Evolutionary conservation across 2,329 filamentous ascomycete genomes (phyloP).

Genomic region (Cylindrodendrum hubeiense): DNA sequence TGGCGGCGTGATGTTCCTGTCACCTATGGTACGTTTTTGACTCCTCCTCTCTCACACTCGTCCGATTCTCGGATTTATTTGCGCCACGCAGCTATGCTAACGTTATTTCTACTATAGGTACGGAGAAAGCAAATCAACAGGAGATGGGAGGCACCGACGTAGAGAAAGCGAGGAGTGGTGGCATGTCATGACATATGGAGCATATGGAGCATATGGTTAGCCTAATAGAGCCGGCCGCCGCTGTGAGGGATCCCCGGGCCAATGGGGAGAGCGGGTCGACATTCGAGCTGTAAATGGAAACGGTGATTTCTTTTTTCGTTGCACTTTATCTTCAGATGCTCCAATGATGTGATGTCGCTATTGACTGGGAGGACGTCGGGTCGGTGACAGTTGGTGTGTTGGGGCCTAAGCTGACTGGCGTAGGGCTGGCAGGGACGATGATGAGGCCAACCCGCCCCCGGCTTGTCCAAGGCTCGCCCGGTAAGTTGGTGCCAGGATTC

Average conservation of each 20-base stretch:
- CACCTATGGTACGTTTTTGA: constrained; percentile 80
- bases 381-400: constrained; percentile 5
- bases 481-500: not conserved
- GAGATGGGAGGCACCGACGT: constrained; percentile 64
- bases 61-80: not conserved
- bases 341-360: not conserved
- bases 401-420: constrained; percentile 19
- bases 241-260: constrained; percentile 14
- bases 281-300: constrained; percentile 43
- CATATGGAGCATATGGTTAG: constrained; percentile 26
- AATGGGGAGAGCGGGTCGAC: constrained; percentile 27
- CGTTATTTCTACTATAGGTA: constrained; percentile 54
- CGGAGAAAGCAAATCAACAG: constrained; percentile 76
- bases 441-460: no score
- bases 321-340: not conserved
- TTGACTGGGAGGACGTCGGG: not conserved
- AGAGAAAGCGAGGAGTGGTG: constrained; percentile 30
- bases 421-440: constrained; percentile 21
- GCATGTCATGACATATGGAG: constrained; percentile 27
- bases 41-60: not conserved
- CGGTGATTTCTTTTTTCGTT: constrained; percentile 23
- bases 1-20: constrained; percentile 80
- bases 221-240: constrained; percentile 25
- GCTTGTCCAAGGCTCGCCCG: not conserved
- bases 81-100: constrained; percentile 47